Evolutionary conservation across 345 rosid species (phyloP).

Genomic region (Acer saccharum): DNA sequence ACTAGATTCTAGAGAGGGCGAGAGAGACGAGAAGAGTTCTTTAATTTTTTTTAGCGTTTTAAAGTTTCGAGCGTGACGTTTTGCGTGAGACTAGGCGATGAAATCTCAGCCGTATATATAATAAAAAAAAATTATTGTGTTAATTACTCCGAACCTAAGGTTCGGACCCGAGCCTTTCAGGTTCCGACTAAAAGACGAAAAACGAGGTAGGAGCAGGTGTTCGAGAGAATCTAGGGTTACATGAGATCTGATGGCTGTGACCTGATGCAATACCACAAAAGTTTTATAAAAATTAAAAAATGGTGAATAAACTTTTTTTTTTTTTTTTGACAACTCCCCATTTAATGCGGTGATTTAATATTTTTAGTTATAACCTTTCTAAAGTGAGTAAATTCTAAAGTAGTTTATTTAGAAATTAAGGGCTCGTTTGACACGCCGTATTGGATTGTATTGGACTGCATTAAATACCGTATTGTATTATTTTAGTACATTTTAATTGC

Average conservation of each 20-base stretch:
- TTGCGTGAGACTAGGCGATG: constrained; percentile 5
- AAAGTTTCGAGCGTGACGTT: background rate
- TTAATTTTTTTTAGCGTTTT: background rate
- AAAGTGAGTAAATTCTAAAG: background rate
- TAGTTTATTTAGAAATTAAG: background rate
- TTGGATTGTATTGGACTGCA: too few species aligned
- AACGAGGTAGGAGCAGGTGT: constrained; percentile 6
- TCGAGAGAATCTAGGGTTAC: constrained; percentile 5
- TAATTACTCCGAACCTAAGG: constrained; percentile 27
- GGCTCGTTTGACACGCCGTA: too few species aligned
- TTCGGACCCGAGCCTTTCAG: constrained; percentile 10
- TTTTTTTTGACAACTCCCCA: too few species aligned
- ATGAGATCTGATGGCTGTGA: constrained; percentile 1
- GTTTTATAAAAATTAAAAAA: too few species aligned
- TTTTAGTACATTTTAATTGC: too few species aligned
- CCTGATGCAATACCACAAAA: too few species aligned
- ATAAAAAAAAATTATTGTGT: too few species aligned
- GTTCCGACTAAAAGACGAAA: constrained; percentile 4
- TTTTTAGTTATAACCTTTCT: too few species aligned
- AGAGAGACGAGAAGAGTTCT: background rate
- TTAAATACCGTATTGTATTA: too few species aligned
- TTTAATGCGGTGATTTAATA: background rate
- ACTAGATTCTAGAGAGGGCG: background rate
- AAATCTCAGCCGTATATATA: constrained; percentile 31
- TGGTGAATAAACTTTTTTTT: background rate